Percentiles rank a stretch among this genome's conserved stretches.
phyloP scores from a whole-genome alignment of 1,139 yeast genomes.

The Tardiomyces depauwii region DNA sequence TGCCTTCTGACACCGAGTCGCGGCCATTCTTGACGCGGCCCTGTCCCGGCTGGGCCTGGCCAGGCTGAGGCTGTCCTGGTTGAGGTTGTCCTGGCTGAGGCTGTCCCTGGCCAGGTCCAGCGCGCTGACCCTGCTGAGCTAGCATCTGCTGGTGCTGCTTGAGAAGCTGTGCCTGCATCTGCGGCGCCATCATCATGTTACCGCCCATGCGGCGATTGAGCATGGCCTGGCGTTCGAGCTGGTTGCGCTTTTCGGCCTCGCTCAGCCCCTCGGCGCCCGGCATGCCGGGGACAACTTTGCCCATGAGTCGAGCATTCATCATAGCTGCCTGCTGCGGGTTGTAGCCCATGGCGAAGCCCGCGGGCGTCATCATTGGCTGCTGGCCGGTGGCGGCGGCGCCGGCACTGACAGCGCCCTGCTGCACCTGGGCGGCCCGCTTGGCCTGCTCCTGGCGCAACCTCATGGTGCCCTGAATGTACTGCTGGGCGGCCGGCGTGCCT shows the following conservation, averaged over 20 bases:
- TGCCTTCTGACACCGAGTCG: background rate
- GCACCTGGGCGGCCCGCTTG: conserved; percentile 23
- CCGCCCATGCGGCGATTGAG: conserved; percentile 8
- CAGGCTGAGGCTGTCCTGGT: background rate
- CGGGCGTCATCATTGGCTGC: conserved; percentile 2
- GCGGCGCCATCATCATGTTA: conserved; percentile 12
- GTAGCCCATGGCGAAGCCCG: conserved; percentile 4
- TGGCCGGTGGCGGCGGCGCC: conserved; percentile 1
- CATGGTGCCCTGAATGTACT: conserved; percentile 49
- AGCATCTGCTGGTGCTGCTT: conserved; percentile 8
- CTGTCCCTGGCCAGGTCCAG: conserved; percentile 10
- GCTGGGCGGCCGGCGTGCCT: conserved; percentile 52
- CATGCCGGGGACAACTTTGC: background rate
- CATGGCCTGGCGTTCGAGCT: conserved; percentile 18
- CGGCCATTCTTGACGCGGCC: background rate
- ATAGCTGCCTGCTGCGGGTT: conserved; percentile 7
- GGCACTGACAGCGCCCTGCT: conserved; percentile 16
- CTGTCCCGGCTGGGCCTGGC: no score
- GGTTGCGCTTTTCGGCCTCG: conserved; percentile 19
- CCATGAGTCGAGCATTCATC: conserved; percentile 1
- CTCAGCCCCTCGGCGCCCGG: conserved; percentile 9
- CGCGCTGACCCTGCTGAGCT: conserved; percentile 12
- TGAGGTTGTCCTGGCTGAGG: conserved; percentile 6
- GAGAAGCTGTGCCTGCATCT: conserved; percentile 11
- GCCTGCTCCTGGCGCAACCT: conserved; percentile 44